Evolutionary conservation across 2,329 filamentous ascomycete species (phyloP), one percentile per base, ranked within the genome.

Genomic region (Coniochaeta sp.): DNA sequence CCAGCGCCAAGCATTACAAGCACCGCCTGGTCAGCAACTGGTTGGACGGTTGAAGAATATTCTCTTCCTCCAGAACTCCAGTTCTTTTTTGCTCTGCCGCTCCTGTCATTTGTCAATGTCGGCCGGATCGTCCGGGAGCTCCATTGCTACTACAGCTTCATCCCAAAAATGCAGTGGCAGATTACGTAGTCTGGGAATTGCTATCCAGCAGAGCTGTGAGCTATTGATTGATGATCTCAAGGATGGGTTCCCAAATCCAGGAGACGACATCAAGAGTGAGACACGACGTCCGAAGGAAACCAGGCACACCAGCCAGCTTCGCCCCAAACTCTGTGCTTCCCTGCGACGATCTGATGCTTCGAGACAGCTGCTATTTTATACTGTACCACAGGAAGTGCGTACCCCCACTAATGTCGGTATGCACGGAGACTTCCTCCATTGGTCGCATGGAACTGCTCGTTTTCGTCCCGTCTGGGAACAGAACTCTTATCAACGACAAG

Each of bases 271-370:
- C 8, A n/a, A 30, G 24, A 52, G 22, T 30, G 24, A 30, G 24
- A 30, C 47, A 52, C 47, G 30, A 52, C 47, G 12, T 52, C 24
- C 6, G 26, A 52, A 24, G 47, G 30, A 12, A 52, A 52, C 47
- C 47, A 52, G 47, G 47, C 47, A n/a, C n/a, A n/a, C n/a, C n/a
- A n/a, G n/a, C n/a, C n/a, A 50, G 26, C 47, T 52, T 52, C 47
- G 47, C 47, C 47, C 42, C 47, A 52, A 52, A 52, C 24, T 52
- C 47, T 30, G 47, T 52, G 47, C 47, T 30, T n/a, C 47, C 47
- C 47, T 28, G 47, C 30, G 47, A 30, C 22, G 47, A 52, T 52
- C 47, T 52, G 47, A 28, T 28, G 47, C 47, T 52, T 9, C 17
- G 47, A 24, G 24, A 52, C 47, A 52, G 6, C 2, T 52, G 24